Percentiles rank a stretch among this genome's conserved stretches.
These are phyloP conservation scores for Primulina huaijiensis DNA, from an alignment of 257 asterid species.

Conservation along the genomic window DNA sequence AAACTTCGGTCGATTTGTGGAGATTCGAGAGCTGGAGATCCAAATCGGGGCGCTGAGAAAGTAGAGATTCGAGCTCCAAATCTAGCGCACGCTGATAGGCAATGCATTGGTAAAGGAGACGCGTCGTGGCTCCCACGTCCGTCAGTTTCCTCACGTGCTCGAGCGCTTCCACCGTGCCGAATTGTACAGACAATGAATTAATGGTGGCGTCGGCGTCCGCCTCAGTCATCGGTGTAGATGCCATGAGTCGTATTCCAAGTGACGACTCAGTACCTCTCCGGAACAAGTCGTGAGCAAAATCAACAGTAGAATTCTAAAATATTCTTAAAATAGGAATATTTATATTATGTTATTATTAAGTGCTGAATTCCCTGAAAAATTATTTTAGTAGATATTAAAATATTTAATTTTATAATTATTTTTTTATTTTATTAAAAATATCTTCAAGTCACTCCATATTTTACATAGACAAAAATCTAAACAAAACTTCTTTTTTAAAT, in stretches of 20 bases:
- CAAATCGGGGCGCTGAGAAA: constrained; percentile 73
- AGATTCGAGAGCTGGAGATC: constrained; percentile 71
- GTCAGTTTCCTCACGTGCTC: constrained; percentile 68
- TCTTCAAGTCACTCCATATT: no score
- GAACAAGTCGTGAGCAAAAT: neutral
- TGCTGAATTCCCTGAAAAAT: no score
- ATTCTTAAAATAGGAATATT: no score
- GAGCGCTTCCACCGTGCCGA: constrained; percentile 63
- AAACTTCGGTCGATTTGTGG: constrained; percentile 65
- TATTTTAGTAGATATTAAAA: no score
- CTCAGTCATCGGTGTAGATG: constrained; percentile 34
- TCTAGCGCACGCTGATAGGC: constrained; percentile 86
- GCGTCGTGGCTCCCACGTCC: constrained; percentile 85
- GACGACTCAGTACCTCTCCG: neutral
- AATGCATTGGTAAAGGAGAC: constrained; percentile 87
- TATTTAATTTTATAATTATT: no score
- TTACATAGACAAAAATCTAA: no score
- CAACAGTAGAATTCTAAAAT: no score
- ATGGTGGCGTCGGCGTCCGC: constrained; percentile 23
- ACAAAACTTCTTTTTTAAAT: no score
- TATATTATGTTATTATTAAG: no score
- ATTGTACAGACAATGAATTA: constrained; percentile 36
- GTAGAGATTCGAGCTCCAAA: constrained; percentile 66
- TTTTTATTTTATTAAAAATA: no score
- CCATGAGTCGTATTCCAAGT: constrained; percentile 20